These are phyloP conservation scores for Imleria badia DNA, from an alignment of 768 basidiomycete species.

Conservation along the genomic window DNA sequence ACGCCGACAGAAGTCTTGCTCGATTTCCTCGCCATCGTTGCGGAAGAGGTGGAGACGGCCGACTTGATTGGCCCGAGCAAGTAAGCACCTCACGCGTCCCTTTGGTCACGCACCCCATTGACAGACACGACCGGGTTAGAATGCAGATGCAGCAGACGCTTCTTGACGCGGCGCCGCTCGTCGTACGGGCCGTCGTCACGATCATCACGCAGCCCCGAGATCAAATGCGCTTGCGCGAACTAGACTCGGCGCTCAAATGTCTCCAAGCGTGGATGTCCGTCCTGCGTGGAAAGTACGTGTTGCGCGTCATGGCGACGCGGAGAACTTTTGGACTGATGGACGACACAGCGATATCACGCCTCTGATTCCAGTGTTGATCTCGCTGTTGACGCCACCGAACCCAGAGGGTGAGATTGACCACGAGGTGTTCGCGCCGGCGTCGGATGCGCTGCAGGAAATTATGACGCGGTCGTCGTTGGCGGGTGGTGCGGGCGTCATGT, in stretches of 20 bases:
- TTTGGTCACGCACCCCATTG: neutral
- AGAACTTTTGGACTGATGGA: neutral
- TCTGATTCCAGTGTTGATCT: constrained; percentile 64
- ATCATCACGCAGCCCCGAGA: constrained; percentile 47
- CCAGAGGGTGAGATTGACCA: constrained; percentile 41
- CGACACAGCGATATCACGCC: constrained; percentile 70
- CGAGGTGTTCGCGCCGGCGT: constrained; percentile 59
- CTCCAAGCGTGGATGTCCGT: constrained; percentile 80
- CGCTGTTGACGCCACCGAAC: constrained; percentile 36
- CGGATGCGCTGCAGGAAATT: constrained; percentile 75
- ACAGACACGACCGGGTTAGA: constrained; percentile 39
- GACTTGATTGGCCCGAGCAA: constrained; percentile 73
- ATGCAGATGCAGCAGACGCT: constrained; percentile 64
- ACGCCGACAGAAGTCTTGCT: constrained; percentile 60
- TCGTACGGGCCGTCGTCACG: constrained; percentile 62
- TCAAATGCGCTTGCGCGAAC: constrained; percentile 40
- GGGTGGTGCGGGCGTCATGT: constrained; percentile 63
- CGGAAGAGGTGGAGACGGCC: constrained; percentile 76
- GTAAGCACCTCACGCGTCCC: constrained; percentile 42
- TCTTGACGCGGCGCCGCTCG: constrained; percentile 65
- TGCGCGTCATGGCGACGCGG: neutral
- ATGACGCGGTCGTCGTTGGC: constrained; percentile 71
- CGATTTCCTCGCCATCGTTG: constrained; percentile 79
- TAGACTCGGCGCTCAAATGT: constrained; percentile 73
- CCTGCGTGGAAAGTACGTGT: constrained; percentile 62